Evolutionary conservation across 1,284 basidiomycete species (phyloP).

Genomic region (Earliella scabrosa): DNA sequence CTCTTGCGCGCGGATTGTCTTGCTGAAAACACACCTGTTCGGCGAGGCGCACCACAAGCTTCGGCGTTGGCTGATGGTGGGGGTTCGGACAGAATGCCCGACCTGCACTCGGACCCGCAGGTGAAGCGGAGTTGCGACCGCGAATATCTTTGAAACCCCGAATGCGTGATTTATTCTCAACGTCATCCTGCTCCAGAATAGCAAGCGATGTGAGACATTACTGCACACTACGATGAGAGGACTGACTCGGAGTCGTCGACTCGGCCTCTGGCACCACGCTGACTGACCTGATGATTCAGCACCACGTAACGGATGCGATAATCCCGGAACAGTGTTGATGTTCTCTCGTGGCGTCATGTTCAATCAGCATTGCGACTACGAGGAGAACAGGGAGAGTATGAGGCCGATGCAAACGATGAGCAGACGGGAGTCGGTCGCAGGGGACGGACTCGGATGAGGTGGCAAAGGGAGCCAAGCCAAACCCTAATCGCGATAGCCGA

Average conservation of each 20-base stretch:
- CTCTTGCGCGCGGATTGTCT: background rate
- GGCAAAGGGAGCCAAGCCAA: slow-evolving; percentile 8
- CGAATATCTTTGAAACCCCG: background rate
- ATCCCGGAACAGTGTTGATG: background rate
- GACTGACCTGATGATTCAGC: slow-evolving; percentile 9
- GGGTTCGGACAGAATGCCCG: background rate
- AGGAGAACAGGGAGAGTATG: too few relatives aligned
- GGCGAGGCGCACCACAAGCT: slow-evolving; percentile 15
- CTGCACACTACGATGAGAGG: too few relatives aligned
- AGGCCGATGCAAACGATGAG: background rate
- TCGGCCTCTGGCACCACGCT: too few relatives aligned
- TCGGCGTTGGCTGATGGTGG: background rate
- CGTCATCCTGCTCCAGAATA: too few relatives aligned
- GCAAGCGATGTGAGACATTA: too few relatives aligned
- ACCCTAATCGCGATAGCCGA: slow-evolving; percentile 23
- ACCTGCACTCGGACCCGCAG: background rate
- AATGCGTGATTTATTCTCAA: background rate
- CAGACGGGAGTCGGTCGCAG: background rate
- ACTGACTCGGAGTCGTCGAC: too few relatives aligned
- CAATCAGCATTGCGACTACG: background rate
- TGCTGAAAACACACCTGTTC: slow-evolving; percentile 17
- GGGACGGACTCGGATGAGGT: slow-evolving; percentile 14
- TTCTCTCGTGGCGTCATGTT: background rate
- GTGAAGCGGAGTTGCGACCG: background rate
- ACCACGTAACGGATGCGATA: background rate